Percentiles rank a stretch among this genome's conserved stretches.
These are phyloP conservation scores for Fusarium tjaetaba DNA, from an alignment of 2,329 filamentous ascomycete genomes.

Conservation along the genomic window DNA sequence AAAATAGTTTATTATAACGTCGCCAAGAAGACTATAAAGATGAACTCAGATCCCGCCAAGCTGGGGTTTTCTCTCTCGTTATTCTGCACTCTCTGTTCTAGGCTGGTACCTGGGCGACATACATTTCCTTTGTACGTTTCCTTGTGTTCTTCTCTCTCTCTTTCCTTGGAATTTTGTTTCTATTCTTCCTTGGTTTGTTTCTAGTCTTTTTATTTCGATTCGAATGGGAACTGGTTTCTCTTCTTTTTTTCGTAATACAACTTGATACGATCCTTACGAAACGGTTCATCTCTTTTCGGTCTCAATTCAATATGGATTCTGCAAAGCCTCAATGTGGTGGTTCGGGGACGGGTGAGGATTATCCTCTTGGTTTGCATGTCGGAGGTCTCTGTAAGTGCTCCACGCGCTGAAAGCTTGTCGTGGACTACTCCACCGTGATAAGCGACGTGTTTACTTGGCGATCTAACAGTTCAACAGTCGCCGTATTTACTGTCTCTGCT, in stretches of 20 bases:
- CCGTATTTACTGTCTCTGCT: conserved; percentile 43
- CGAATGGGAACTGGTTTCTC: conserved; percentile 12
- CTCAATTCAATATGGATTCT: conserved; percentile 9
- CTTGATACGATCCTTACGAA: conserved; percentile 1
- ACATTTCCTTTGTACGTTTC: conserved; percentile 17
- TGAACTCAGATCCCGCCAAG: not conserved
- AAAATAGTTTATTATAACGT: conserved; percentile 32
- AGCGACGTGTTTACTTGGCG: not conserved
- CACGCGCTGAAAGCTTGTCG: not conserved
- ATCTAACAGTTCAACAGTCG: conserved; percentile 27
- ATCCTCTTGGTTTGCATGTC: conserved; percentile 44
- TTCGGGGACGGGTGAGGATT: conserved; percentile 21
- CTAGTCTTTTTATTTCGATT: not conserved
- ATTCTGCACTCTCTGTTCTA: conserved; percentile 21
- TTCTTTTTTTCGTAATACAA: not conserved
- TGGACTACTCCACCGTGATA: not conserved
- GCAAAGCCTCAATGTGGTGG: conserved; percentile 46
- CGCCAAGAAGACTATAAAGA: not conserved
- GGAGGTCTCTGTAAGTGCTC: conserved; percentile 43
- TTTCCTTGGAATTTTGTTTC: not conserved
- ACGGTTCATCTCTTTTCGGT: not conserved
- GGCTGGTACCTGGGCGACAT: conserved; percentile 25
- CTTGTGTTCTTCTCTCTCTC: not conserved
- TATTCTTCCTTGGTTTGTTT: not conserved
- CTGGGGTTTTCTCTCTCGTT: not conserved